These are phyloP conservation scores for Parmales sp. DNA, from an alignment of 108 stramenopile species.

Conservation along the genomic window DNA sequence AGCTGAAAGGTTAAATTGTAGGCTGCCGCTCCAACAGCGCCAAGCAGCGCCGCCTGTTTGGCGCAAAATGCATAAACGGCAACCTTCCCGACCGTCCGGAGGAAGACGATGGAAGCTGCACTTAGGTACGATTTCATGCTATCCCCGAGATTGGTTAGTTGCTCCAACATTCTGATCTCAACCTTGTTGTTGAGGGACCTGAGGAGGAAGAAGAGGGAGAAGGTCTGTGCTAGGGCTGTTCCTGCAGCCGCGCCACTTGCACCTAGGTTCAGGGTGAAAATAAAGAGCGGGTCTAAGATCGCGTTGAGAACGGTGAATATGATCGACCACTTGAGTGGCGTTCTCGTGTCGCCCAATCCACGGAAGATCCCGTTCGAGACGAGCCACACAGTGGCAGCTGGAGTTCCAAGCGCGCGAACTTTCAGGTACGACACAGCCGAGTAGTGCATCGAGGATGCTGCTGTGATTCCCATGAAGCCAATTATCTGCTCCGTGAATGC, in stretches of 20 bases:
- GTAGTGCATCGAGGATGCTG: conserved; percentile 55
- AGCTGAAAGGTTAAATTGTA: conserved; percentile 85
- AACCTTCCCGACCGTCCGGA: conserved; percentile 75
- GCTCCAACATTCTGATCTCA: conserved; percentile 52
- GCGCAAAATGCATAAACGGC: conserved; percentile 64
- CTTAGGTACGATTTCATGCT: conserved; percentile 54
- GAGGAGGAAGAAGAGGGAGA: conserved; percentile 65
- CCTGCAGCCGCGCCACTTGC: conserved; percentile 82
- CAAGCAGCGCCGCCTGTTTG: conserved; percentile 45
- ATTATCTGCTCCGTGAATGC: conserved; percentile 47
- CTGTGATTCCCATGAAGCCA: conserved; percentile 56
- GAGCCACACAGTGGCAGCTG: conserved; percentile 78
- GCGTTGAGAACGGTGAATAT: conserved; percentile 68
- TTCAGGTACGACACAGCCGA: conserved; percentile 70
- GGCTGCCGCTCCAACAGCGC: conserved; percentile 69
- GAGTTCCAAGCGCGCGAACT: conserved; percentile 68
- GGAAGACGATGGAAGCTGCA: conserved; percentile 63
- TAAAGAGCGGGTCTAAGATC: conserved; percentile 74
- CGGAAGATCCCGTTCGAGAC: conserved; percentile 86
- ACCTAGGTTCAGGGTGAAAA: conserved; percentile 65
- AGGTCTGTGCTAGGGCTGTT: conserved; percentile 73
- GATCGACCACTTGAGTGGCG: conserved; percentile 68
- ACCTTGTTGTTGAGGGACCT: conserved; percentile 52
- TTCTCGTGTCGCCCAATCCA: conserved; percentile 80
- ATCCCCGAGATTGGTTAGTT: conserved; percentile 35